Conservation (phyloP, 2,329 filamentous ascomycete species). For the Mycogone perniciosa region DNA sequence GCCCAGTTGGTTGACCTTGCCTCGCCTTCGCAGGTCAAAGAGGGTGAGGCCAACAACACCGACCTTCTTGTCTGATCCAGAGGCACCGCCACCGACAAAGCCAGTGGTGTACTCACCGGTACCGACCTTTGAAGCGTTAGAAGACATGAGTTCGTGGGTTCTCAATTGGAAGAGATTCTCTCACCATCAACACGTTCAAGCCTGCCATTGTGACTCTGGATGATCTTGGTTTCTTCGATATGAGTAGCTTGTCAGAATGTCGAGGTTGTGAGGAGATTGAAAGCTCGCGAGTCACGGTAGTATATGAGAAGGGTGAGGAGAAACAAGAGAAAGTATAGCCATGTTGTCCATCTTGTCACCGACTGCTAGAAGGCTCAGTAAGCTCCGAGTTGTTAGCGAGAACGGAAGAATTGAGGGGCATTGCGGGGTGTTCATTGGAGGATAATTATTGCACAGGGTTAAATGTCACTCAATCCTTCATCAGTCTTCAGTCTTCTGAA, state of each 20-base stretch:
- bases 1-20: constrained; percentile 76
- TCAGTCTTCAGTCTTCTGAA: not conserved
- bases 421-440: constrained; percentile 24
- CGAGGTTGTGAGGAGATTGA: not conserved
- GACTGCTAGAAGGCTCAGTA: not conserved
- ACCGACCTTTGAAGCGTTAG: constrained; percentile 52
- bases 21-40: constrained; percentile 80
- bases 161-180: constrained; percentile 15
- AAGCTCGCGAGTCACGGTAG: not conserved
- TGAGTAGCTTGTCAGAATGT: too few species aligned
- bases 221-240: not conserved
- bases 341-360: not conserved
- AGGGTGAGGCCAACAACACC: constrained; percentile 86
- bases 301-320: not conserved
- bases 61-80: constrained; percentile 90
- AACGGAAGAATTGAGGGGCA: constrained; percentile 35
- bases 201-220: constrained; percentile 42
- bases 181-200: constrained; percentile 63
- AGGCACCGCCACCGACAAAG: constrained; percentile 77
- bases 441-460: constrained; percentile 13
- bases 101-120: constrained; percentile 97
- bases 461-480: not conserved
- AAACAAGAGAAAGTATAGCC: not conserved
- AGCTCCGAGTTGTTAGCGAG: not conserved
- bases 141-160: not conserved